These are phyloP conservation scores for Rhizopogon hawkerae DNA, from an alignment of 1,284 basidiomycete genomes.

Conservation along the genomic window DNA sequence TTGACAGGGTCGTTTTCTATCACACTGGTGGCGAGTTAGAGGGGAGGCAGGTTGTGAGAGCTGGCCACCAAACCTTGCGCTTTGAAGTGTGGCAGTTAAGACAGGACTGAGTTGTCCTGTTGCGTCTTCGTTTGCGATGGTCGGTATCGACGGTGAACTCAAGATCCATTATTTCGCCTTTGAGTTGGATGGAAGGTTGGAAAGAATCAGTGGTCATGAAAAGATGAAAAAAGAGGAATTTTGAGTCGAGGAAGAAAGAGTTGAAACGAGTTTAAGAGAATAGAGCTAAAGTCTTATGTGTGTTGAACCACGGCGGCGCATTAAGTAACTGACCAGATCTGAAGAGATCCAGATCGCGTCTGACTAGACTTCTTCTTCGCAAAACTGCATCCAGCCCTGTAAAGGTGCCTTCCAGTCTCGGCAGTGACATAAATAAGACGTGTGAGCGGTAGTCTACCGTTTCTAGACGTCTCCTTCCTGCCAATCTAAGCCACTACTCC, in stretches of 20 bases:
- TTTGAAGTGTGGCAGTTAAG: constrained; percentile 91
- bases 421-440: constrained; percentile 30
- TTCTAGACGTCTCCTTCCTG: constrained; percentile 20
- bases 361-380: constrained; percentile 27
- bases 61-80: constrained; percentile 56
- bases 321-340: constrained; percentile 26
- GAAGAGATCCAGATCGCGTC: constrained; percentile 29
- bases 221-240: neutral
- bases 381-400: constrained; percentile 28
- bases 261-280: constrained; percentile 22
- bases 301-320: constrained; percentile 17
- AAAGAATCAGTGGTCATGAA: constrained; percentile 30
- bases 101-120: constrained; percentile 82
- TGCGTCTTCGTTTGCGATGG: constrained; percentile 68
- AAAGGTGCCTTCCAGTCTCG: constrained; percentile 28
- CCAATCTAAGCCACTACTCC: neutral
- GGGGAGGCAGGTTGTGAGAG: neutral
- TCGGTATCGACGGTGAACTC: constrained; percentile 61
- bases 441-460: constrained; percentile 23
- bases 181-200: constrained; percentile 39
- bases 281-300: constrained; percentile 1
- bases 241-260: constrained; percentile 18
- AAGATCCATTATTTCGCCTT: constrained; percentile 60
- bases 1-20: constrained; percentile 78
- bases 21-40: constrained; percentile 43